Evolutionary conservation across 2,329 filamentous ascomycete genomes (phyloP), one percentile per base, ranked within the genome.

Genomic region (Aspergillus ruber): DNA sequence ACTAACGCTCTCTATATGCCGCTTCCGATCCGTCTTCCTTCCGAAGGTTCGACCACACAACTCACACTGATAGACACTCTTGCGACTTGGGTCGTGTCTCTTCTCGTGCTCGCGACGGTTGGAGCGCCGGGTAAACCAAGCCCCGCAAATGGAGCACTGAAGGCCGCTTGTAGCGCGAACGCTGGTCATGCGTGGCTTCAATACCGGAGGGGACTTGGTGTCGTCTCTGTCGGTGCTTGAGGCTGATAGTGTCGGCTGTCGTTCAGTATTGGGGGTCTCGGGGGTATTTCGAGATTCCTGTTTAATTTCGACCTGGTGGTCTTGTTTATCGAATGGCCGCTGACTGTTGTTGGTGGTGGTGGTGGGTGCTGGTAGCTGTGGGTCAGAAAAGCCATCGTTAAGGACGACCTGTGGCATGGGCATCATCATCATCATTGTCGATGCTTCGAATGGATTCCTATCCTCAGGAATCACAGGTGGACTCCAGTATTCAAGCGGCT

Each of bases 31-130:
- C 1, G 89, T 90, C 68, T 86, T 90, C 57, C 90, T 80, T 15
- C 88, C 86, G 66, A 95, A 95, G 44, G 81, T 80, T 70, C 85
- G 88, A 55, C 71, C 76, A 68, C 90, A 95, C 45, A 77, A 78
- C 2, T 75, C 66, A 66, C 90, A 95, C 1, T 77, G 75, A 59
- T 88, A 85, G 0, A 84, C 82, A 58, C 86, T 87, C 58, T 81
- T 80, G 48, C 85, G 78, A 50, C 80, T 78, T 12, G 87, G 82
- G 61, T 93, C 83, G 62, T 95, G 90, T 1, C 84, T 90, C 61
- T 90, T 85, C 77, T 90, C 79, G 65, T 95, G 90, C 25, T 88
- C 86, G 61, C 87, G 90, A 71, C 84, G 88, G 69, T 95, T 95
- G 72, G 91, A 94, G 59, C 82, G 85, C 52, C 90, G 77, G 55